Evolutionary conservation across 129 eudicot species (phyloP).

Genomic region (Deinandra increscens): DNA sequence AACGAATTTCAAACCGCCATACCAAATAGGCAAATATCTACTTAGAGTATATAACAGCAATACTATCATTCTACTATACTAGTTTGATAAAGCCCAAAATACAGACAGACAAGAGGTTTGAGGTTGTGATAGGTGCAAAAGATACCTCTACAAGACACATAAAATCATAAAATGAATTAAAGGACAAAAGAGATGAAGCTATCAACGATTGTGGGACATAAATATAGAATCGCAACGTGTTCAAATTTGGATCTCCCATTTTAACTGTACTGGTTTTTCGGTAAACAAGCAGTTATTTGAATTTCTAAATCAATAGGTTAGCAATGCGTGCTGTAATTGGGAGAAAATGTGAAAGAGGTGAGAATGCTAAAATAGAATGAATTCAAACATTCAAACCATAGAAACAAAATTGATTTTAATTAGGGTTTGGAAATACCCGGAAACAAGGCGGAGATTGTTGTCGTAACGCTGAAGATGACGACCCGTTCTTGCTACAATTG

Average conservation of each 20-base stretch:
- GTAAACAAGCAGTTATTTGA: not conserved
- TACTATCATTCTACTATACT: not conserved
- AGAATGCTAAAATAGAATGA: not conserved
- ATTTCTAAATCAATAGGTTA: conserved; percentile 5
- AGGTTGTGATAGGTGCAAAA: no score
- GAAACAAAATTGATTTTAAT: not conserved
- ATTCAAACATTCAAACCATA: not conserved
- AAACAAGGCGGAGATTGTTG: conserved; percentile 57
- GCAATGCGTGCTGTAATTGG: not conserved
- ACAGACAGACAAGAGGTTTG: no score
- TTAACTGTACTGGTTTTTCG: not conserved
- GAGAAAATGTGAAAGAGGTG: conserved; percentile 1
- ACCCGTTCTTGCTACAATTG: conserved; percentile 55
- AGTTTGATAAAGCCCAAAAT: not conserved
- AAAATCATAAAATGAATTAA: not conserved
- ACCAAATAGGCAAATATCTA: not conserved
- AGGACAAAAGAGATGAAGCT: not conserved
- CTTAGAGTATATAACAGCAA: not conserved
- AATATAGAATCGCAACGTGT: not conserved
- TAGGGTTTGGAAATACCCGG: conserved; percentile 37
- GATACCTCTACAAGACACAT: no score
- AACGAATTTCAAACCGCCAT: not conserved
- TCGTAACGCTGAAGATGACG: conserved; percentile 59
- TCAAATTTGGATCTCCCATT: not conserved
- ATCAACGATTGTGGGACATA: conserved; percentile 1